Evolutionary conservation across 495 filamentous ascomycete genomes (phyloP).

Genomic region (Annulohypoxylon maeteangense): DNA sequence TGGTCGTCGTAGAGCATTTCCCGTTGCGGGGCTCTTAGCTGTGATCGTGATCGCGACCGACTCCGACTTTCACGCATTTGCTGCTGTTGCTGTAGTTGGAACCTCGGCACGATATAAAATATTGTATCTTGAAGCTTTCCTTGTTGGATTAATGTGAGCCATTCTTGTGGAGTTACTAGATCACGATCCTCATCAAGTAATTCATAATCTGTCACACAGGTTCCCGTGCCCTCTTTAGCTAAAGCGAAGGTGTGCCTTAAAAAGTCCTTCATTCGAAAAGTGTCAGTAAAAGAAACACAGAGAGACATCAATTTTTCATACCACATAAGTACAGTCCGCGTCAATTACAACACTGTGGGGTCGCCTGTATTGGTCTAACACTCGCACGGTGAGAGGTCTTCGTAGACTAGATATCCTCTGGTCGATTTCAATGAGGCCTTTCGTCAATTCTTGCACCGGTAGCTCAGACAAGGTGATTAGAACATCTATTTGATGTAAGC

Average conservation of each 20-base stretch:
- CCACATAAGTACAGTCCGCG: slow-evolving; percentile 6
- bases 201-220: not conserved
- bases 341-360: not conserved
- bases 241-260: not conserved
- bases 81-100: not conserved
- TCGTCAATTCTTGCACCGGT: not conserved
- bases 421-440: not conserved
- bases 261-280: not conserved
- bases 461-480: slow-evolving; percentile 2
- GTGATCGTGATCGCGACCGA: not conserved
- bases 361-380: slow-evolving; percentile 2
- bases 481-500: not conserved
- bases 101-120: not conserved
- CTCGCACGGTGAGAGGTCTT: not conserved
- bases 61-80: not conserved
- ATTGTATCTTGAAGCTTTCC: not conserved
- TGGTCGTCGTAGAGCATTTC: not conserved
- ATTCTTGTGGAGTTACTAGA: not conserved
- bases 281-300: not conserved
- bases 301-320: not conserved
- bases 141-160: not conserved
- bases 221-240: not conserved
- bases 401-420: not conserved
- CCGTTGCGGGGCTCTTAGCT: not conserved
- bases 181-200: not conserved